phyloP scores from a whole-genome alignment of 2,329 filamentous ascomycete species.

The Cercospora berteroae region DNA sequence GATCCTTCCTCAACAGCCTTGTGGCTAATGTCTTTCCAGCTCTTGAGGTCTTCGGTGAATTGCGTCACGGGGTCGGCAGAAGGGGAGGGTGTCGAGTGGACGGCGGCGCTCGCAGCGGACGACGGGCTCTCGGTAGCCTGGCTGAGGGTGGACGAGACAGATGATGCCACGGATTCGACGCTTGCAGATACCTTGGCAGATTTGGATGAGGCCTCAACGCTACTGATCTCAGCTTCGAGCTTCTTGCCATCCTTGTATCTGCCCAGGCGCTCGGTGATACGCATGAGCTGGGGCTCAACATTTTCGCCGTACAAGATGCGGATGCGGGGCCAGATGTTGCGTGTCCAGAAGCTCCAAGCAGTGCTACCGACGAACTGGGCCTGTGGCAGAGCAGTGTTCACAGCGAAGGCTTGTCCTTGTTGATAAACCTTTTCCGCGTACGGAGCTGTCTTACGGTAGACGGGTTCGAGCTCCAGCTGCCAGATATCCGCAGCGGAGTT shows the following conservation, averaged over 20 bases:
- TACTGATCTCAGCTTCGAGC: constrained; percentile 58
- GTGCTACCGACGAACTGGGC: constrained; percentile 68
- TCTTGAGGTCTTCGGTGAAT: constrained; percentile 73
- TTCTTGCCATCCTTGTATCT: constrained; percentile 67
- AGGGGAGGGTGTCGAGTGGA: constrained; percentile 43
- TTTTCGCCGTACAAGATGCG: constrained; percentile 82
- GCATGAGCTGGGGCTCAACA: constrained; percentile 89
- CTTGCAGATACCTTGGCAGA: constrained; percentile 30
- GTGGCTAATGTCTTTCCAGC: constrained; percentile 87
- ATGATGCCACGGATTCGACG: constrained; percentile 29
- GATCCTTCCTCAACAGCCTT: constrained; percentile 79
- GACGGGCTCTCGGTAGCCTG: constrained; percentile 30
- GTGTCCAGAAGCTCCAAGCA: constrained; percentile 68
- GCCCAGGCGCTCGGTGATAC: constrained; percentile 86
- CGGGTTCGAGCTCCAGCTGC: constrained; percentile 69
- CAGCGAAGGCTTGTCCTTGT: constrained; percentile 63
- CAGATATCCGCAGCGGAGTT: constrained; percentile 67
- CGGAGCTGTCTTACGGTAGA: constrained; percentile 71
- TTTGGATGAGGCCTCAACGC: constrained; percentile 46
- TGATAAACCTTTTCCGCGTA: constrained; percentile 69
- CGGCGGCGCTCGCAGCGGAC: constrained; percentile 24
- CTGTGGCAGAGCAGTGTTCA: constrained; percentile 69
- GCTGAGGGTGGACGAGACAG: constrained; percentile 30
- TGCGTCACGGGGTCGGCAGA: constrained; percentile 50
- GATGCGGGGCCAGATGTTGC: constrained; percentile 76